Conservation (phyloP, 495 filamentous ascomycete genomes). For the Aspergillus incahuasiensis region DNA sequence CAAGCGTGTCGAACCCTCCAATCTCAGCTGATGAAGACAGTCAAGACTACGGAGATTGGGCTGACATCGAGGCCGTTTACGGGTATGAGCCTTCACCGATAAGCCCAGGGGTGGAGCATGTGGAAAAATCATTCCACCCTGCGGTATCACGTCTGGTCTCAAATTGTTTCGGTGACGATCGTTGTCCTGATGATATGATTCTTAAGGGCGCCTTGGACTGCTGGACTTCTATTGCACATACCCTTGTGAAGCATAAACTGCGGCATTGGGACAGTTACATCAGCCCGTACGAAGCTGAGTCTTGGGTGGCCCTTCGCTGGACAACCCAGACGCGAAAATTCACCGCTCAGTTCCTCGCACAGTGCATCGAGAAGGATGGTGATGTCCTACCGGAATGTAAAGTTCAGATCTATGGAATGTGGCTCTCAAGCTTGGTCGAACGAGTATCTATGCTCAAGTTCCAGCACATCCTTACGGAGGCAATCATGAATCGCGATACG, state of each 20-base stretch:
- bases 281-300: conserved; percentile 48
- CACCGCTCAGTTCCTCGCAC: conserved; percentile 56
- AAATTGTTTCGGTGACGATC: conserved; percentile 64
- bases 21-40: conserved; percentile 55
- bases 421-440: conserved; percentile 61
- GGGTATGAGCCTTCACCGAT: conserved; percentile 26
- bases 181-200: conserved; percentile 52
- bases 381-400: conserved; percentile 42
- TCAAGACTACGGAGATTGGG: conserved; percentile 70
- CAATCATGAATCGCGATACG: conserved; percentile 47
- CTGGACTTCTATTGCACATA: conserved; percentile 54
- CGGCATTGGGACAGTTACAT: conserved; percentile 57
- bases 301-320: conserved; percentile 58
- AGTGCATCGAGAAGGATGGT: conserved; percentile 47
- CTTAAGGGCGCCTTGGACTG: conserved; percentile 53
- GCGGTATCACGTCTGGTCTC: conserved; percentile 56
- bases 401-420: conserved; percentile 48
- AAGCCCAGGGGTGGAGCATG: conserved; percentile 27
- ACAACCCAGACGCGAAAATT: conserved; percentile 64
- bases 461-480: conserved; percentile 57
- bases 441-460: conserved; percentile 62
- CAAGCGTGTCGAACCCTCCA: conserved; percentile 5
- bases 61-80: conserved; percentile 49
- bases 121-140: conserved; percentile 45
- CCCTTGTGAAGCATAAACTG: conserved; percentile 39